These are phyloP conservation scores for Taxillus chinensis DNA, from an alignment of 164 flowering plant genomes.

Conservation along the genomic window DNA sequence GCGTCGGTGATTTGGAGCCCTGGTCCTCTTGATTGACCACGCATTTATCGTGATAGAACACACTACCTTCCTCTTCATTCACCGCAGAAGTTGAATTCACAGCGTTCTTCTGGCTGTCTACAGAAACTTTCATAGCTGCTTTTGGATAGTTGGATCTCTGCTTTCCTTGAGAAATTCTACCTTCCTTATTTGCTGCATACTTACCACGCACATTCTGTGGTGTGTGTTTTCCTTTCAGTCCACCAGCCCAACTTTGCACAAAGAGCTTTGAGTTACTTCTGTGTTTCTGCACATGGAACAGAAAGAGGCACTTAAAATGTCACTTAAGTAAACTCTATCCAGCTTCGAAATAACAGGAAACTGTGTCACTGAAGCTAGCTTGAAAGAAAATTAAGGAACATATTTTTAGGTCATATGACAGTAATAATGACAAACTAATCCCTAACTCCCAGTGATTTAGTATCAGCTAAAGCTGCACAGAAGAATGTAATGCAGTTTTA, in stretches of 20 bases:
- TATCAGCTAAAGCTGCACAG: no score
- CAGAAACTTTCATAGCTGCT: slow-evolving; percentile 11
- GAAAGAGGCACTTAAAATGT: background rate
- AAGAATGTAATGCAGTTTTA: no score
- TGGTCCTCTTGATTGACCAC: slow-evolving; percentile 22
- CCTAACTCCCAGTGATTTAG: no score
- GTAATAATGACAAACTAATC: no score
- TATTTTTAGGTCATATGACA: no score
- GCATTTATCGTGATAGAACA: slow-evolving; percentile 21
- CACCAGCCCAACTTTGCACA: slow-evolving; percentile 47
- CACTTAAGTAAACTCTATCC: background rate
- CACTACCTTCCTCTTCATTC: slow-evolving; percentile 21
- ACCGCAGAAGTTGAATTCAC: slow-evolving; percentile 12
- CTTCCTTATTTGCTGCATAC: slow-evolving; percentile 17
- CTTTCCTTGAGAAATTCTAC: slow-evolving; percentile 14
- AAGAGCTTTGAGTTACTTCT: slow-evolving; percentile 61
- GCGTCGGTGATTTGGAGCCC: slow-evolving; percentile 9
- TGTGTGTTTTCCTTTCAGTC: slow-evolving; percentile 32
- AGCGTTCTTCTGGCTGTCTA: slow-evolving; percentile 10
- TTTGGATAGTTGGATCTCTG: slow-evolving; percentile 17
- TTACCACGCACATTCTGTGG: slow-evolving; percentile 17
- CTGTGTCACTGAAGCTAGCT: background rate
- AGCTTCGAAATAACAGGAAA: background rate
- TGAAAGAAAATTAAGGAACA: no score
- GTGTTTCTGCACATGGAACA: slow-evolving; percentile 49